Evolutionary conservation across 768 basidiomycete genomes (phyloP), one percentile per base, ranked within the genome.

Genomic region (Sarcomyxa edulis): DNA sequence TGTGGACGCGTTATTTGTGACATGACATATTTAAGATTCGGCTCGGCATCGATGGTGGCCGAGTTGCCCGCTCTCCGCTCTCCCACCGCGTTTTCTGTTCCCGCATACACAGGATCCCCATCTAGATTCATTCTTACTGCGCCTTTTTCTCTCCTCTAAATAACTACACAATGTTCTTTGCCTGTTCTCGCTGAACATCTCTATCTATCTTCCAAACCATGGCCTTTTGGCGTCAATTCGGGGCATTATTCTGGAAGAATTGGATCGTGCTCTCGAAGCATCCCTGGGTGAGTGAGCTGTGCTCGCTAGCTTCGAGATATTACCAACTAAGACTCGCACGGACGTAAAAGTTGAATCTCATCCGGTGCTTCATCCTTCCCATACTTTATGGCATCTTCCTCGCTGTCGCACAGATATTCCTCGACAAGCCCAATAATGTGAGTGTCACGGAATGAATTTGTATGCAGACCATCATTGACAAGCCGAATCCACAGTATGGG

Each of bases 231-330:
- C 66, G 72, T 21, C 84, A 86, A 60, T 70, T 81, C 39, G 55
- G 58, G 3, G 76, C 73, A 2, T 58, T 86, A 15, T 70, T 74
- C 39, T 72, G 76, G 73, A 86, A 86, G 65, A 85, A 85, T 47
- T 83, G 78, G 79, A 83, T 85, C 29, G 66, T 83, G 1, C 63
- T 84, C 20, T 76, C 71, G 16, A 81, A 75, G 51, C 78, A 81
- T 55, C 70, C 77, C 36, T 56, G 81, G 52, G 81, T 84, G 49
- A 53, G 79, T 65, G 16, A 23, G n/a, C n/a, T n/a, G n/a, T n/a
- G n/a, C n/a, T n/a, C n/a, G n/a, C 3, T 21, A 34, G 23, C 11
- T 42, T 43, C 6, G n/a, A 38, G 11, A 15, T 41, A 32, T 14
- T 39, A 32, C 12, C 30, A 16, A 31, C 31, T 40, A 27, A 26